A percentile compares a stretch with the other conserved stretches of the same genome.
These are phyloP conservation scores for Bryopsis sp. DNA, from an alignment of 139 green algal genomes.

Conservation along the genomic window DNA sequence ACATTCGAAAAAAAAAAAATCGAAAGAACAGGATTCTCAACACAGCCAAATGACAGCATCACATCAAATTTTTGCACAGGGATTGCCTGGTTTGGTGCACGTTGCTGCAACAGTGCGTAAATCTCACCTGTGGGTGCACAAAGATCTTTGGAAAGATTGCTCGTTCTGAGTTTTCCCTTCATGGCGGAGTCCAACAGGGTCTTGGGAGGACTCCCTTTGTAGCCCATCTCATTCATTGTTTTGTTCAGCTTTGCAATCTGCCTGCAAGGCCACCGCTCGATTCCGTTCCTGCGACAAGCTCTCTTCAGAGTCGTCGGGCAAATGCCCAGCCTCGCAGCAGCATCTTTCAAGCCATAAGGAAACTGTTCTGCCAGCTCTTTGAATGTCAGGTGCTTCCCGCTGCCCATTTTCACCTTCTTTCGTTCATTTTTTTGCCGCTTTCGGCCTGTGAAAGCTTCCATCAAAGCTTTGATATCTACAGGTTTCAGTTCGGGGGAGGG, in stretches of 20 bases:
- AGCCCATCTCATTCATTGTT: neutral
- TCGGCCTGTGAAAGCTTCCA: no score
- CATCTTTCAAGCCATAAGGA: conserved; percentile 73
- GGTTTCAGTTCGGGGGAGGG: no score
- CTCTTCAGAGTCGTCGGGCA: conserved; percentile 85
- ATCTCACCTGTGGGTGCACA: no score
- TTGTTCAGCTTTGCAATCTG: neutral
- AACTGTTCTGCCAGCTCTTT: conserved; percentile 76
- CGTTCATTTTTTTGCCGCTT: no score
- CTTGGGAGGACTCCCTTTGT: neutral
- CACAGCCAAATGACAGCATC: no score
- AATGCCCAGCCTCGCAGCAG: conserved; percentile 68
- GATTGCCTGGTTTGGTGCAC: no score
- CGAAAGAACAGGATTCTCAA: no score
- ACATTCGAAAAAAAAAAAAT: no score
- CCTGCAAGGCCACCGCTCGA: conserved; percentile 64
- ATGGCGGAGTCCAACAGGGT: neutral
- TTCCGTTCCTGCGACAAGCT: conserved; percentile 71
- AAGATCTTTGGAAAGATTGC: neutral
- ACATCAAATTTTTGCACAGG: no score
- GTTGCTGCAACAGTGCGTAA: no score
- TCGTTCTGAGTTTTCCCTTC: neutral
- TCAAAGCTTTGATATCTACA: no score
- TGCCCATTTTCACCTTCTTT: conserved; percentile 26
- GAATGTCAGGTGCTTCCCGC: conserved; percentile 42